Base-by-base conservation (phyloP, 2,329 filamentous ascomycete species). In the Hymenoscyphus albidus region DNA sequence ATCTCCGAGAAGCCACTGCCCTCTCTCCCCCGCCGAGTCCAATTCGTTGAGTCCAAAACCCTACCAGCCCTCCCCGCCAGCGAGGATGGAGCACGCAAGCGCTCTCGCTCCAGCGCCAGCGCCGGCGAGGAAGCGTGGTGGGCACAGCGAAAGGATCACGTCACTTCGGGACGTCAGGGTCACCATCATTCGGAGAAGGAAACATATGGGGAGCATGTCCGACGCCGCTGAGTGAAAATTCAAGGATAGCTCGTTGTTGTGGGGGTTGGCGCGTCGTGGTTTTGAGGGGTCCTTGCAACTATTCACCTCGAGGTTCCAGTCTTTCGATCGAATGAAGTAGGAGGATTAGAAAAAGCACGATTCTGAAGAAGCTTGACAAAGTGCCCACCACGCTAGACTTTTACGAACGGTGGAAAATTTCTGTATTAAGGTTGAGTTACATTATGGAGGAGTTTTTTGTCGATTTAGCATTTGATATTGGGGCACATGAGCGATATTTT, bases 201-300 rank as follows among this genome's bases (percentile, higher is more conserved):
- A 55, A 58, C 61, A 62, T 62, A 32, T 48, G 60, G 32, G 9
- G 48, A 55, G 14, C 32, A 62, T 62, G 51, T 62, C 60, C 60
- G 61, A 51, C 61, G 31, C 61, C 55, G 40, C 61, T 62, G 61
- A 62, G 61, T 62, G 39, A 62, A 62, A 48, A 58, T 62, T 48
- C 61, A 55, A 55, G 61, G 55, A 62, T 62, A 62, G 61, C 61
- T 57, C 54, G 61, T 58, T 62, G 55, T 27, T 27, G 27, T 27
- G 27, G 27, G 27, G 27, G 27, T 27, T 27, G 54, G 42, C 10
- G 35, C 40, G 54, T 59, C 57, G 42, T 54, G 61, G 54, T 44
- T 58, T 62, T 35, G 51, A 48, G 54, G 57, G 61, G 61, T 38
- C 55, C 61, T 58, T 58, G 61, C 55, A 48, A 62, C 55, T 39